Percentiles rank a stretch among this genome's conserved stretches.
These are phyloP conservation scores for Diplodia seriata DNA, from an alignment of 2,329 filamentous ascomycete genomes.

Conservation along the genomic window DNA sequence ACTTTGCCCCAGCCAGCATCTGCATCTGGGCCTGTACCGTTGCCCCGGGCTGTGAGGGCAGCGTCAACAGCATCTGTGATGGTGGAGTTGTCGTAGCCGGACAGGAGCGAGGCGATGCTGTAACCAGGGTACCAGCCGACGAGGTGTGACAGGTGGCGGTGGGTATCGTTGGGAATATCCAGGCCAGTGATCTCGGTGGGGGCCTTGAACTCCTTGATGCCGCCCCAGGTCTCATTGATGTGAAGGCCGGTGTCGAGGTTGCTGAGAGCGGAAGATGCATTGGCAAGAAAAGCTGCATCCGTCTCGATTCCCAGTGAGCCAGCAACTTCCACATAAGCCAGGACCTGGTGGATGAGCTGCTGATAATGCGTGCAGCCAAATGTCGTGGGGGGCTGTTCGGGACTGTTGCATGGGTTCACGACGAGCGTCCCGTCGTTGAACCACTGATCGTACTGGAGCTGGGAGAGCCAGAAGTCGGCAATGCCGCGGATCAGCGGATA, in stretches of 20 bases:
- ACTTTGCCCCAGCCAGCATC: conserved; percentile 66
- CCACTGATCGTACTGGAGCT: conserved; percentile 59
- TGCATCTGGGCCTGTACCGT: conserved; percentile 56
- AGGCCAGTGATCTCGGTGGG: conserved; percentile 46
- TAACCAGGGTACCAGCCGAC: conserved; percentile 64
- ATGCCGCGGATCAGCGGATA: conserved; percentile 49
- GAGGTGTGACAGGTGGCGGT: conserved; percentile 64
- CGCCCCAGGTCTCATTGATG: conserved; percentile 50
- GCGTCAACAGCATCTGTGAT: conserved; percentile 56
- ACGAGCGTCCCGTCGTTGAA: conserved; percentile 61
- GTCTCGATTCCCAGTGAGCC: conserved; percentile 37
- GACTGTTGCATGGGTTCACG: conserved; percentile 65
- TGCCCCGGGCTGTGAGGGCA: conserved; percentile 56
- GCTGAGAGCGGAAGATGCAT: conserved; percentile 52
- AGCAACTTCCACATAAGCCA: conserved; percentile 41
- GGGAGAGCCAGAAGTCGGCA: conserved; percentile 63
- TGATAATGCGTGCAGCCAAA: conserved; percentile 64
- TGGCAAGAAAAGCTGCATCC: conserved; percentile 45
- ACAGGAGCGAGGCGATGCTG: conserved; percentile 53
- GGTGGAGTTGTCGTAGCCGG: conserved; percentile 54
- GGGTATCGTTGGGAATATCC: conserved; percentile 51
- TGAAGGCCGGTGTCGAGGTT: conserved; percentile 61
- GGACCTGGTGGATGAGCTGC: conserved; percentile 56
- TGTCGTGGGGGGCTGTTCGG: conserved; percentile 60
- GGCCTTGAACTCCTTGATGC: conserved; percentile 61